Percentiles rank a stretch among this genome's conserved stretches.
Conservation (phyloP, 306 rosid species). For the Cucurbita moschata region DNA sequence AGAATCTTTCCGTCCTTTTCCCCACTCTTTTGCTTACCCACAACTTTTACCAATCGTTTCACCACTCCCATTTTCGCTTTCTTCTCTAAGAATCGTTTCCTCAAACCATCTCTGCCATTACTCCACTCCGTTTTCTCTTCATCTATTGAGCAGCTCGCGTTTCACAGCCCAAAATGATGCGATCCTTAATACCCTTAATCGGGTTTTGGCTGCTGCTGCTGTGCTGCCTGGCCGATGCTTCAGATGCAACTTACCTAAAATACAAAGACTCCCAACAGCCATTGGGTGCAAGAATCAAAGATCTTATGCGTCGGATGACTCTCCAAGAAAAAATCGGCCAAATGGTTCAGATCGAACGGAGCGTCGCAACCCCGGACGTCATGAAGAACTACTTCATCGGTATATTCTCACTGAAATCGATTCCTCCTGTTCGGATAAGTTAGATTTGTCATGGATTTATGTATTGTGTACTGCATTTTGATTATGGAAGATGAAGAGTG, state of each 20-base stretch:
- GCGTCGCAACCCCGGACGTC: slow-evolving; percentile 46
- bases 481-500: not conserved
- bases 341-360: slow-evolving; percentile 79
- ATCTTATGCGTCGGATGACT: slow-evolving; percentile 55
- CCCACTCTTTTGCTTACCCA: not conserved
- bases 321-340: slow-evolving; percentile 81
- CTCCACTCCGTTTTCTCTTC: not conserved
- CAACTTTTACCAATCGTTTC: not conserved
- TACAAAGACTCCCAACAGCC: slow-evolving; percentile 68
- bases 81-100: not conserved
- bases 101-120: not conserved
- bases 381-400: slow-evolving; percentile 65
- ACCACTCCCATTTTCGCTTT: not conserved
- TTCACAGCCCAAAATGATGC: slow-evolving; percentile 30
- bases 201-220: slow-evolving; percentile 40
- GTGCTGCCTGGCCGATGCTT: slow-evolving; percentile 26
- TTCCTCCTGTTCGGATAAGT: not conserved
- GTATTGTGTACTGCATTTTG: not conserved
- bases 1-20: not conserved
- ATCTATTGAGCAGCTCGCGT: slow-evolving; percentile 7
- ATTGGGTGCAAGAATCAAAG: slow-evolving; percentile 45
- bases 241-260: slow-evolving; percentile 39
- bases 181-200: slow-evolving; percentile 24
- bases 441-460: not conserved
- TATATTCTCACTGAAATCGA: slow-evolving; percentile 7